phyloP scores from a whole-genome alignment of 2,329 filamentous ascomycete species.

The Penicillium frequentans region DNA sequence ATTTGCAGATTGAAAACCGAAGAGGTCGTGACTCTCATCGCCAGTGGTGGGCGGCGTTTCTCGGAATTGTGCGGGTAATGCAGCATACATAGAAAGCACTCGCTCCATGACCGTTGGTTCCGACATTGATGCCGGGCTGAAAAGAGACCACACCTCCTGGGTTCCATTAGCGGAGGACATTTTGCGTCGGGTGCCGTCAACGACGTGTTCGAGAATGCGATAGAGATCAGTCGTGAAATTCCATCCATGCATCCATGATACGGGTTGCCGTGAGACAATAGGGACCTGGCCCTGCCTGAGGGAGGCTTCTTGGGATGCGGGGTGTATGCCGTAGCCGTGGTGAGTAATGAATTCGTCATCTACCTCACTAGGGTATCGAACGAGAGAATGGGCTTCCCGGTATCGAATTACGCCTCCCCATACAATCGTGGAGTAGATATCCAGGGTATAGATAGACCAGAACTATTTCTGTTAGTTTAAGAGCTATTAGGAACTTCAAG shows the following conservation, averaged over 20 bases:
- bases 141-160: slow-evolving; percentile 25
- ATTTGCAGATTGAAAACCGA: slow-evolving; percentile 53
- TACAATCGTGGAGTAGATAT: slow-evolving; percentile 56
- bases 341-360: slow-evolving; percentile 48
- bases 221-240: slow-evolving; percentile 61
- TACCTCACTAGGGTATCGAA: slow-evolving; percentile 50
- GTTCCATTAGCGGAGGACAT: slow-evolving; percentile 24
- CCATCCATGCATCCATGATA: slow-evolving; percentile 56
- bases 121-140: slow-evolving; percentile 20
- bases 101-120: slow-evolving; percentile 26
- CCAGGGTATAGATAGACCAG: slow-evolving; percentile 60
- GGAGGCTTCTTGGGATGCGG: slow-evolving; percentile 16
- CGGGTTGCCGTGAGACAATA: slow-evolving; percentile 13
- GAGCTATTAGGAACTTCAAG: not conserved
- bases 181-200: slow-evolving; percentile 26
- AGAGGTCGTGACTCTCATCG: slow-evolving; percentile 39
- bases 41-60: slow-evolving; percentile 27
- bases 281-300: slow-evolving; percentile 7
- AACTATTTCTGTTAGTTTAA: slow-evolving; percentile 34
- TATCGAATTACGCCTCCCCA: slow-evolving; percentile 51
- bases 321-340: slow-evolving; percentile 24
- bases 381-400: slow-evolving; percentile 48
- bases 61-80: slow-evolving; percentile 25
- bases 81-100: slow-evolving; percentile 25
- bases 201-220: slow-evolving; percentile 55